Conservation (phyloP, 345 rosid genomes). For the Citrus cavaleriei region DNA sequence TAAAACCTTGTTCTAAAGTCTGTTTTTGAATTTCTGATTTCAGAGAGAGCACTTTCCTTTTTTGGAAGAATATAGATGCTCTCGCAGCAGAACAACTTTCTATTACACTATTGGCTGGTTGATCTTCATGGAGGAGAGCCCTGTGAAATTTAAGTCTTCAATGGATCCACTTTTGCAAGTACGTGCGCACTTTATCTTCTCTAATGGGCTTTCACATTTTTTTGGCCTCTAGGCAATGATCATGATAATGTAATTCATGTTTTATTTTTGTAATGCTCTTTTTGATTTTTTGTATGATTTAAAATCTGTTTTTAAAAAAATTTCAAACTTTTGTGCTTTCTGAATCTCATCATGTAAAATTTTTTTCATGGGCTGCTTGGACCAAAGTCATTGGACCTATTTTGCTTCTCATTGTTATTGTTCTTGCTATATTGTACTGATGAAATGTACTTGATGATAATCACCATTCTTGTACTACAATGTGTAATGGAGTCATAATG, state of each 20-base stretch:
- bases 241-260: background rate
- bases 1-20: background rate
- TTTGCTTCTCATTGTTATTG: background rate
- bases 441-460: background rate
- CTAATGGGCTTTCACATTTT: background rate
- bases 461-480: background rate
- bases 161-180: slow-evolving; percentile 95
- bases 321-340: background rate
- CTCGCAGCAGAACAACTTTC: slow-evolving; percentile 95
- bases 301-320: too few species aligned
- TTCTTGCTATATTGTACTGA: background rate
- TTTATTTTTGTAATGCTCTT: background rate
- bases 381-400: background rate
- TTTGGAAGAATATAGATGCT: slow-evolving; percentile 84
- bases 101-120: slow-evolving; percentile 95
- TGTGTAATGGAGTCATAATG: background rate
- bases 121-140: slow-evolving; percentile 96
- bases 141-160: slow-evolving; percentile 91
- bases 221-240: background rate
- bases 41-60: slow-evolving; percentile 99
- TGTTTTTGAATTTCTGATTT: slow-evolving; percentile 23
- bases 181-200: slow-evolving; percentile 35
- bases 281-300: too few species aligned
- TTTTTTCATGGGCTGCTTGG: background rate
- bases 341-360: background rate